These are phyloP conservation scores for Didymella pinodella DNA, from an alignment of 2,329 filamentous ascomycete genomes.

Conservation along the genomic window DNA sequence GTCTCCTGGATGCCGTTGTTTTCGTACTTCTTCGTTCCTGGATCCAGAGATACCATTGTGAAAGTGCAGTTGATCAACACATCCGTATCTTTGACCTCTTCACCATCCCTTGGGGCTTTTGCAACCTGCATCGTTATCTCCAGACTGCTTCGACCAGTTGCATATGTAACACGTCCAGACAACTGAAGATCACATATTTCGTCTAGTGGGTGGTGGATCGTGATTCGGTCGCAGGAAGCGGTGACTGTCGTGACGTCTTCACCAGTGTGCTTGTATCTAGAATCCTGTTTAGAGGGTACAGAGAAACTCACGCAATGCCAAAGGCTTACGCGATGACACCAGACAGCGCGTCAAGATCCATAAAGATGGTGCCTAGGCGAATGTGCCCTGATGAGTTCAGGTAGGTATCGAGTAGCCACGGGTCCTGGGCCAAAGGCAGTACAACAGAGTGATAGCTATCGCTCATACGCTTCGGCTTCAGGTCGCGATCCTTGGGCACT, in stretches of 20 bases:
- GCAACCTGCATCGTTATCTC: conserved; percentile 78
- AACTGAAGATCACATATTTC: conserved; percentile 82
- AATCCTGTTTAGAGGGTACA: conserved; percentile 25
- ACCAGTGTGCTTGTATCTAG: conserved; percentile 71
- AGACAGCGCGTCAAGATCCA: conserved; percentile 81
- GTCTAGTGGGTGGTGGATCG: conserved; percentile 73
- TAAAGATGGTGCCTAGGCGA: conserved; percentile 74
- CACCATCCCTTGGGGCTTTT: conserved; percentile 68
- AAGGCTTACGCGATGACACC: conserved; percentile 71
- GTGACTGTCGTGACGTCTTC: conserved; percentile 70
- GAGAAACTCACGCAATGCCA: conserved; percentile 61
- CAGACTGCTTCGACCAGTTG: conserved; percentile 75
- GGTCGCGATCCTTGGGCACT: conserved; percentile 59
- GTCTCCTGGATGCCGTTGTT: background rate
- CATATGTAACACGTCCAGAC: conserved; percentile 73
- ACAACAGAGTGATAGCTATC: conserved; percentile 75
- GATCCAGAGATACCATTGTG: conserved; percentile 79
- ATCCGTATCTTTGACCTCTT: conserved; percentile 65
- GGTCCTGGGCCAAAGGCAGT: conserved; percentile 74
- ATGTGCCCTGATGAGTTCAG: conserved; percentile 79
- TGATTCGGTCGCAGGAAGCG: conserved; percentile 69
- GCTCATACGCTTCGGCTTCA: conserved; percentile 72
- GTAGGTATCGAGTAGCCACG: conserved; percentile 80
- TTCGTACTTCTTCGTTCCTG: conserved; percentile 67
- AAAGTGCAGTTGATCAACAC: conserved; percentile 75